Evolutionary conservation across 129 eudicot species (phyloP), one percentile per base, ranked within the genome.

Genomic region (Flaveria ramosissima): DNA sequence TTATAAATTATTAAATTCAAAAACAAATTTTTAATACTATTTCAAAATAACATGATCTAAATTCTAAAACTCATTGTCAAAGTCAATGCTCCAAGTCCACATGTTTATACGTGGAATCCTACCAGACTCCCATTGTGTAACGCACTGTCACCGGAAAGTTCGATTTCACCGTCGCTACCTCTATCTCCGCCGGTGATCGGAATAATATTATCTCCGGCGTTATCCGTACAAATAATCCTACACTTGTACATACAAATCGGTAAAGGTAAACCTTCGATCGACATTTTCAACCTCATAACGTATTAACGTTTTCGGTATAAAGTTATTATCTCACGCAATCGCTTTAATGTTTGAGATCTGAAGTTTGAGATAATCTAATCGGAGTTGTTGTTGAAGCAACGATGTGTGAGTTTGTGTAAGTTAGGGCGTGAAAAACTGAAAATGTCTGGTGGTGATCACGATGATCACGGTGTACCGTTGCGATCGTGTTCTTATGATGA

Each of bases 361-460:
- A 46, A 70, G 21, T n/a, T 24, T 24, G 16, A 47, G 15, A 32
- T 61, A n/a, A 70, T 70, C 74, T 3, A 46, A 47, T 70, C 74
- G 27, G 23, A 45, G 73, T 12, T 36, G 14, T 39, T 66, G 26
- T 24, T 39, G 71, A 66, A 66, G 45, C 71, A 36, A 1, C 50
- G 12, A 66, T 66, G 24, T 4, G 27, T 23, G 26, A 36, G 4
- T 36, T 36, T 36, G 48, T 30, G 71, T 45, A 75, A 75, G 8
- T 26, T 45, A 62, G 56, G 27, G 45, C 5, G 16, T 74, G 13
- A 45, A 73, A 77, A 36, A 36, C 7, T 36, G 41, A 36, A 36
- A 46, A 88, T 85, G 88, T 65, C 88, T 15, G 82, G 76, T 30
- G 81, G 73, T 74, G 84, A 82, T 50, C 73, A 53, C 64, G 48